These are phyloP conservation scores for Decorospora gaudefroyi DNA, from an alignment of 2,329 filamentous ascomycete genomes.

Conservation along the genomic window DNA sequence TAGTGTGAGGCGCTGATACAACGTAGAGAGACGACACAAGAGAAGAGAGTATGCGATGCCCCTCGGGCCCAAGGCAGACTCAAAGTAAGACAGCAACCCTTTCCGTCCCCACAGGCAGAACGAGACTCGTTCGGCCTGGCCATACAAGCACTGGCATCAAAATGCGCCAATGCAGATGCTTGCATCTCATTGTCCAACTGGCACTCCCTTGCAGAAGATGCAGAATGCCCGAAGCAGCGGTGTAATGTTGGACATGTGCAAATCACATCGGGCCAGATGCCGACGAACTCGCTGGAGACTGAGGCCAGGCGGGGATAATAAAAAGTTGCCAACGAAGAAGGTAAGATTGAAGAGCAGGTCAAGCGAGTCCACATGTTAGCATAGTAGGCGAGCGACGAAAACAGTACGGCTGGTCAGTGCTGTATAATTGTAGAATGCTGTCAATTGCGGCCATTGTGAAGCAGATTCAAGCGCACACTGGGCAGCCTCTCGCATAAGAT, in stretches of 20 bases:
- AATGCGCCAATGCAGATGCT: not conserved
- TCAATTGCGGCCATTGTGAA: not conserved
- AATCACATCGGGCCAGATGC: not conserved
- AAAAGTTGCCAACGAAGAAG: not conserved
- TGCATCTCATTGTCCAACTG: not conserved
- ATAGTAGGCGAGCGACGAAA: not conserved
- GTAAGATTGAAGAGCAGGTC: not conserved
- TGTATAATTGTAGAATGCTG: constrained; percentile 2
- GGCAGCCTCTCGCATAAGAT: constrained; percentile 1
- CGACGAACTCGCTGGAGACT: not conserved
- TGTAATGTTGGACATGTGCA: not conserved
- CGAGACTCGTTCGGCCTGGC: not conserved
- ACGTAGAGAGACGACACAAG: too few species aligned
- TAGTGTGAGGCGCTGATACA: too few species aligned
- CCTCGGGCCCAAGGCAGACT: too few species aligned
- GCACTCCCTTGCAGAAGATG: not conserved
- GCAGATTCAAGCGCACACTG: constrained; percentile 3
- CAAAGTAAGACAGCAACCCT: too few species aligned
- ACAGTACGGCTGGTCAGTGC: not conserved
- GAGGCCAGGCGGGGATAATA: not conserved
- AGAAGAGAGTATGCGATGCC: too few species aligned
- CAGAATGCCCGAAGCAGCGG: constrained; percentile 3
- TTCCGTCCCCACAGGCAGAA: too few species aligned
- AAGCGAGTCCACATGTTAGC: not conserved
- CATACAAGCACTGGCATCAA: not conserved